Percentiles rank a stretch among this genome's conserved stretches.
Evolutionary conservation across 2,329 filamentous ascomycete genomes (phyloP).

Genomic region (Neobulgaria alba): DNA sequence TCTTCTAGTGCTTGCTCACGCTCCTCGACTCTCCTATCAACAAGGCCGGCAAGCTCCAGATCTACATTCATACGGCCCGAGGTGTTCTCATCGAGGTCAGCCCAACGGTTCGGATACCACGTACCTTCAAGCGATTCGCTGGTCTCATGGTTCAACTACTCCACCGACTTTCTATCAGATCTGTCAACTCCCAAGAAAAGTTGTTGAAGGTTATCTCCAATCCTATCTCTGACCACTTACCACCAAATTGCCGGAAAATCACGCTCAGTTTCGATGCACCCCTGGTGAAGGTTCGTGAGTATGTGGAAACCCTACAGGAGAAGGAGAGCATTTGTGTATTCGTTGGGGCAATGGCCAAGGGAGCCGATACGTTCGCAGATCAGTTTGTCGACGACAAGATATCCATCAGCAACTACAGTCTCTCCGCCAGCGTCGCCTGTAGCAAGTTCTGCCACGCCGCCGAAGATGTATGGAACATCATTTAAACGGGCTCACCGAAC

Average conservation of each 20-base stretch:
- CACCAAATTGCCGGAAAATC: slow-evolving; percentile 94
- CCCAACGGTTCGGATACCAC: slow-evolving; percentile 92
- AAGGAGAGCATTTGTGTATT: slow-evolving; percentile 97
- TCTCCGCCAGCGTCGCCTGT: slow-evolving; percentile 95
- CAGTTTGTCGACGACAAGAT: slow-evolving; percentile 93
- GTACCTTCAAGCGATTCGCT: slow-evolving; percentile 98
- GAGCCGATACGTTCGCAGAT: slow-evolving; percentile 90
- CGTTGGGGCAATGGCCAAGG: slow-evolving; percentile 97
- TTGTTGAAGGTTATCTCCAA: slow-evolving; percentile 96
- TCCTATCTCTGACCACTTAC: slow-evolving; percentile 92
- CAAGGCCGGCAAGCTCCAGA: slow-evolving; percentile 94
- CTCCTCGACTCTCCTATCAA: slow-evolving; percentile 97
- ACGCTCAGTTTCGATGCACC: slow-evolving; percentile 91
- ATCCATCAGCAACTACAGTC: slow-evolving; percentile 94
- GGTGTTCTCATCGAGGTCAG: slow-evolving; percentile 96
- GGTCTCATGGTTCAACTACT: slow-evolving; percentile 98
- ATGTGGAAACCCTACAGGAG: slow-evolving; percentile 67
- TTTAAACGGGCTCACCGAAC: slow-evolving; percentile 43
- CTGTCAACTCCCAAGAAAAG: slow-evolving; percentile 95
- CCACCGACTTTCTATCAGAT: slow-evolving; percentile 90
- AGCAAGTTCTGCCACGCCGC: slow-evolving; percentile 99
- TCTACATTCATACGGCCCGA: slow-evolving; percentile 97
- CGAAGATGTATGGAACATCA: slow-evolving; percentile 90
- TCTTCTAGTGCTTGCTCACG: slow-evolving; percentile 78
- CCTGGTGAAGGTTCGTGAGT: slow-evolving; percentile 80